Base-by-base conservation (phyloP, 2,329 filamentous ascomycete genomes). In the Trichoderma sp. region DNA sequence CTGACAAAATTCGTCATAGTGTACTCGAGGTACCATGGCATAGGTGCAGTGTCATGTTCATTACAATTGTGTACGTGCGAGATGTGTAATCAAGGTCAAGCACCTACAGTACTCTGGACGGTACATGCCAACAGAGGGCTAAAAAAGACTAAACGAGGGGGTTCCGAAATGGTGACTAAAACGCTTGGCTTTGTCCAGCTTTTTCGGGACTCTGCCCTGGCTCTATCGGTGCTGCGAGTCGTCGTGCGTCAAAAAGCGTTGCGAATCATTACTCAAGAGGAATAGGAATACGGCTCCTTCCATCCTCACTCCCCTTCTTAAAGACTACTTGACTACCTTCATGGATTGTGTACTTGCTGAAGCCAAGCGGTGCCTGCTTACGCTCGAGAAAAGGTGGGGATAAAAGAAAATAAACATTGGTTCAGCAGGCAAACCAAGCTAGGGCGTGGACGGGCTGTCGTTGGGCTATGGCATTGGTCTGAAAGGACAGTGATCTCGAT, bases 401-500 rank as follows among this genome's bases (percentile, higher is more conserved):
- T 30, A 58, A 59, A 18, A 37, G 18, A 32, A 21, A 14, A 24
- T 39, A 21, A 56, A 24, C 54, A 51, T 37, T 37, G 68, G 63
- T 59, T 54, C 64, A 39, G 39, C n/a, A 66, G 28, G 26, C 58
- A 63, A 68, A 28, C 52, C 37, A 68, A 66, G n/a, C 64, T 30
- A 58, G 55, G 46, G 60, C 21, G 14, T 28, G 21, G 63, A 58
- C 63, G 49, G 52, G 63, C 54, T 58, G 52, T 66, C 37, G 63
- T 59, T 54, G 43, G 60, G 52, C 46, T 21, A 28, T 54, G 18
- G 30, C 51, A 69, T 69, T 64, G 59, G 56, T 54, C 60, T 54
- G 54, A 72, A 65, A 52, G 68, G 70, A 63, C 55, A 69, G 73
- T 58, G 73, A 76, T 76, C 75, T 76, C 75, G 74, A 76, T 76